Evolutionary conservation across 805 yeast species (phyloP), one percentile per base, ranked within the genome.

Genomic region (Wickerhamiella azyma): DNA sequence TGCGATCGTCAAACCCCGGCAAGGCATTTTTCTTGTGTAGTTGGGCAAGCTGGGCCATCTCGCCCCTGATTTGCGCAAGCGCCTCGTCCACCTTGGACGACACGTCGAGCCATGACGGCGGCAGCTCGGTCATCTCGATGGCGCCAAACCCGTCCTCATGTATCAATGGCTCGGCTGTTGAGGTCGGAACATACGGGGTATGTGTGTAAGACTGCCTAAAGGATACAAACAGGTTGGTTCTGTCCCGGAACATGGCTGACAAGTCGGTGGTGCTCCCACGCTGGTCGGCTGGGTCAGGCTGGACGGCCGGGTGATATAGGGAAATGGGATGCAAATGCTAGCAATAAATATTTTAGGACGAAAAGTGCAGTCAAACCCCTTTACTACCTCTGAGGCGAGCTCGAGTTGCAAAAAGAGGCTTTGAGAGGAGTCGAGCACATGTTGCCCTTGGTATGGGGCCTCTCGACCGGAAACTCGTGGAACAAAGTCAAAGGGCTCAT

Each of bases 141-240:
- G 67, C 67, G 13, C 55, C 59, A 36, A 50, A 53, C 26, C 44
- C 44, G 46, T 59, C 65, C 13, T 55, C 53, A 47, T 50, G 65
- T 48, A 79, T 73, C 46, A 80, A 69, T 18, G 80, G 79, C 57
- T 71, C 77, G 56, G 76, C 82, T 52, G 77, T 81, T 33, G 73
- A 78, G 38, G 45, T 48, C 14, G 36, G 40, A n/a, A 39, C 37
- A 33, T 50, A 47, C 18, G 66, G 65, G 50, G 72, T 75, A 53
- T 86, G 86, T 0, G 94, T 94, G 48, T 79, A 81, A 9, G 97
- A 86, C 49, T 92, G 76, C 52, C 98, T 76, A 59, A 83, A 89
- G 39, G 96, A 85, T 18, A 86, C 67, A 62, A 72, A 89, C 52
- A 89, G 71, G 59, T 88, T 89, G n/a, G 98, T 92, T 61, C 96